These are phyloP conservation scores for Lagenaria siceraria DNA, from an alignment of 306 rosid genomes.

Conservation along the genomic window DNA sequence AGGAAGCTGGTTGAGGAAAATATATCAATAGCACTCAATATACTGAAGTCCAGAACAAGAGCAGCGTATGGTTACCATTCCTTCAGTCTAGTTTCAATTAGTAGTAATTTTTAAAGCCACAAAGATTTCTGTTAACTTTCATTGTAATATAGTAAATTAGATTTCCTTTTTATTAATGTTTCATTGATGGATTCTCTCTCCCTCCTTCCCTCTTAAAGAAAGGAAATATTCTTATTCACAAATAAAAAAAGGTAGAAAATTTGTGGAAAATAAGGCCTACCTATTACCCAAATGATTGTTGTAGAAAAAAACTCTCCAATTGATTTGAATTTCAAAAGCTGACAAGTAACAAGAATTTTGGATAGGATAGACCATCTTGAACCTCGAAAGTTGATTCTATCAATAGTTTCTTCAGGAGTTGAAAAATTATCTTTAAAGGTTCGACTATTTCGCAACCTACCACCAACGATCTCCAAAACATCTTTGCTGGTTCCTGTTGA, in stretches of 20 bases:
- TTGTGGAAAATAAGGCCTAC: not conserved
- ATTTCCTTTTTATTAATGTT: not conserved
- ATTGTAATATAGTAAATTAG: not conserved
- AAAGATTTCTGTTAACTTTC: not conserved
- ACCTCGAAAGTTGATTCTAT: not conserved
- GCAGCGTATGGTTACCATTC: constrained; percentile 41
- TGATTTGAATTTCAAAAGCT: not conserved
- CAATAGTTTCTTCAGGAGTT: not conserved
- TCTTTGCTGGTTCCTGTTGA: not conserved
- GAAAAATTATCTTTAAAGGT: not conserved
- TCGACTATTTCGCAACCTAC: not conserved
- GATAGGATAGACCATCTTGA: not conserved
- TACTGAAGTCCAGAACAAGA: constrained; percentile 75
- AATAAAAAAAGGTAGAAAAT: not conserved
- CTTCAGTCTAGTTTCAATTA: not conserved
- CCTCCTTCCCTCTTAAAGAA: not conserved
- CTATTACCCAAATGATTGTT: not conserved
- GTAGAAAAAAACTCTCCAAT: not conserved
- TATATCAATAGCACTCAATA: constrained; percentile 47
- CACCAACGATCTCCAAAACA: not conserved
- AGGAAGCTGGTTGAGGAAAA: constrained; percentile 77
- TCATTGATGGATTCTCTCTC: not conserved
- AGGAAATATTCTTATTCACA: not conserved
- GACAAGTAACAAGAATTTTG: not conserved
- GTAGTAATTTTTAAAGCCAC: not conserved